These are phyloP conservation scores for Lachnellula arida DNA, from an alignment of 2,329 filamentous ascomycete species.

Conservation along the genomic window DNA sequence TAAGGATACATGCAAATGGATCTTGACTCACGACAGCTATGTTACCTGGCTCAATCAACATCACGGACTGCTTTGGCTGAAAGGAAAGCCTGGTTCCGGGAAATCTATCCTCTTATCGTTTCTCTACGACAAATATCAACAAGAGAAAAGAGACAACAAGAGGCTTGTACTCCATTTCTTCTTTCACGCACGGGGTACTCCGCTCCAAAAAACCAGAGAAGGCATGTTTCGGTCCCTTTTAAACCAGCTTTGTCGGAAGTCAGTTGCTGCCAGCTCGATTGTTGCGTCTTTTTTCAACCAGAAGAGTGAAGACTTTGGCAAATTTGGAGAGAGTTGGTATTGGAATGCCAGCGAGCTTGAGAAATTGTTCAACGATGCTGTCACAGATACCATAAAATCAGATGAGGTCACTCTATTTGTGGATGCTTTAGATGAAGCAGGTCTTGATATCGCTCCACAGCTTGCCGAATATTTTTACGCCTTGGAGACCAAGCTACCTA, in stretches of 20 bases:
- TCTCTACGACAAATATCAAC: slow-evolving; percentile 24
- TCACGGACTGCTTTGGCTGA: slow-evolving; percentile 35
- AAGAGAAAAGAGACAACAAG: neutral
- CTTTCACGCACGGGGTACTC: slow-evolving; percentile 33
- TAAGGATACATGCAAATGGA: slow-evolving; percentile 33
- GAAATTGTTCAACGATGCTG: slow-evolving; percentile 1
- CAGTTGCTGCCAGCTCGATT: neutral
- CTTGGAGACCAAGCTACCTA: neutral
- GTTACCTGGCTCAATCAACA: slow-evolving; percentile 19
- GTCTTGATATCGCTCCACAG: neutral
- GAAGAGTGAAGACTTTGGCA: slow-evolving; percentile 1
- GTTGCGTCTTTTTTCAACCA: neutral
- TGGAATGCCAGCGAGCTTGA: slow-evolving; percentile 12
- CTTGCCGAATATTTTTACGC: slow-evolving; percentile 7
- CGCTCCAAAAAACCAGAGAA: slow-evolving; percentile 31
- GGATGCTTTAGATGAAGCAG: slow-evolving; percentile 26
- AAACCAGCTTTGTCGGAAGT: slow-evolving; percentile 21
- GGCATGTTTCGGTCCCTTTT: slow-evolving; percentile 36
- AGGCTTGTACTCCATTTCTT: slow-evolving; percentile 33
- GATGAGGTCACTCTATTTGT: slow-evolving; percentile 18
- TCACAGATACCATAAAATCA: neutral
- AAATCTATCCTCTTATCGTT: slow-evolving; percentile 38
- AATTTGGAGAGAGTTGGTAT: slow-evolving; percentile 5
- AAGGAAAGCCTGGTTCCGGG: slow-evolving; percentile 38
- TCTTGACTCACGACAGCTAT: slow-evolving; percentile 26